phyloP scores from a whole-genome alignment of 1,284 basidiomycete species.

The Filobasidium uniguttulatum region DNA sequence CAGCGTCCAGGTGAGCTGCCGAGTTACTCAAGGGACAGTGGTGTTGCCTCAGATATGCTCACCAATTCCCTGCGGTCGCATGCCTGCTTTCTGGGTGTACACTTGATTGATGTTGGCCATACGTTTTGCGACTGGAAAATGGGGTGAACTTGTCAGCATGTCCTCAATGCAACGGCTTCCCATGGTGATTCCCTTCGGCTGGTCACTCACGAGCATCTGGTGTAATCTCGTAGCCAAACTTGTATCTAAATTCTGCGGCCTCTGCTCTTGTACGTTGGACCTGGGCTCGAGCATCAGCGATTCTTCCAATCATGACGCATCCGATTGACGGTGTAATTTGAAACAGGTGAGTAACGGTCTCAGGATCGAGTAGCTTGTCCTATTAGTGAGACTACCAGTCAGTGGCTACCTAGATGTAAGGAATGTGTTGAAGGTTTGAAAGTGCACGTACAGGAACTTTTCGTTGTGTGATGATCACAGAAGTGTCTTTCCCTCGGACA shows the following conservation, averaged over 20 bases:
- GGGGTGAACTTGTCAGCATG: constrained; percentile 6
- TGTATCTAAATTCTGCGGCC: constrained; percentile 90
- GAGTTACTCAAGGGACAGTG: too few relatives aligned
- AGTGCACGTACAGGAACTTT: constrained; percentile 78
- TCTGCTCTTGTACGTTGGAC: constrained; percentile 76
- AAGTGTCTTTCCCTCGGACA: constrained; percentile 84
- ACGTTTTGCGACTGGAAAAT: constrained; percentile 55
- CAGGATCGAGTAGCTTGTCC: constrained; percentile 96
- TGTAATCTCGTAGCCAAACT: constrained; percentile 95
- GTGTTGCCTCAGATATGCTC: too few relatives aligned
- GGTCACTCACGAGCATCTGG: constrained; percentile 63
- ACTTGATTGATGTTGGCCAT: constrained; percentile 99
- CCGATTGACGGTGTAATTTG: constrained; percentile 93
- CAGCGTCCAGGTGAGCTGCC: too few relatives aligned
- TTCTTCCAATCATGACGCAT: constrained; percentile 91
- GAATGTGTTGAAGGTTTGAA: neutral
- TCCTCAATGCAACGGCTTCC: too few relatives aligned
- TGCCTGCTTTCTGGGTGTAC: constrained; percentile 91
- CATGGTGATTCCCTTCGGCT: too few relatives aligned
- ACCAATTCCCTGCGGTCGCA: constrained; percentile 95
- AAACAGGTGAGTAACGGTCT: constrained; percentile 89
- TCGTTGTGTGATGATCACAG: constrained; percentile 93
- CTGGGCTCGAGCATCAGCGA: constrained; percentile 87
- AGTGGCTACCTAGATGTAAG: neutral
- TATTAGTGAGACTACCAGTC: constrained; percentile 38